These are phyloP conservation scores for Silybum marianum DNA, from an alignment of 129 eudicot genomes.

Conservation along the genomic window DNA sequence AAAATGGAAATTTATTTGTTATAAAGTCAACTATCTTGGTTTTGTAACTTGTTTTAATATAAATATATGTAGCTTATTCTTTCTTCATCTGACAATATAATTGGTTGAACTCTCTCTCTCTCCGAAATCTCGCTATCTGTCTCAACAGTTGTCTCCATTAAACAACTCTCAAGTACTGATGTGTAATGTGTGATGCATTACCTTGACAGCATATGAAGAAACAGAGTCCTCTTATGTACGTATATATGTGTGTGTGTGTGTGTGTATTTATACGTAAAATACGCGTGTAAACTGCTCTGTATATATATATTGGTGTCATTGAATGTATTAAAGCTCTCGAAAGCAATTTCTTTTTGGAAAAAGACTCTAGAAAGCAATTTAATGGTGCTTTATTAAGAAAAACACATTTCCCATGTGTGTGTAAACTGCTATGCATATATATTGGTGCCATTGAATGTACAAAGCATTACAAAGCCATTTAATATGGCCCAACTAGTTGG, in stretches of 20 bases:
- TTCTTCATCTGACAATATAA: not conserved
- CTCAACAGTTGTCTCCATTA: slow-evolving; percentile 1
- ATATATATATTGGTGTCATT: not conserved
- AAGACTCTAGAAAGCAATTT: slow-evolving; percentile 11
- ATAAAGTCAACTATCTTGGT: not conserved
- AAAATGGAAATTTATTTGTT: not conserved
- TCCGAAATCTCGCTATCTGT: slow-evolving; percentile 10
- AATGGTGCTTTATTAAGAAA: not conserved
- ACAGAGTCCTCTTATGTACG: not conserved
- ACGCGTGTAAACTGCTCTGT: not conserved
- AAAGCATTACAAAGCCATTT: slow-evolving; percentile 17
- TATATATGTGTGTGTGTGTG: slow-evolving; percentile 7
- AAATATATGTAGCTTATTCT: not conserved
- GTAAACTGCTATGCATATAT: not conserved
- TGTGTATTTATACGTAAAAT: not conserved
- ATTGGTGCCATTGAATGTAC: not conserved
- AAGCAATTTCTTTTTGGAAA: too few relatives aligned
- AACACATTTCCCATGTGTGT: not conserved
- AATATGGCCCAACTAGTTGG: slow-evolving; percentile 25
- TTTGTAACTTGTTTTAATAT: not conserved
- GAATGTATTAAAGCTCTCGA: not conserved
- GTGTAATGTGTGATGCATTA: slow-evolving; percentile 13
- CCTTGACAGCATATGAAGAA: slow-evolving; percentile 11
- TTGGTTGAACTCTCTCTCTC: slow-evolving; percentile 2
- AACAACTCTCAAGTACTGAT: not conserved